phyloP scores from a whole-genome alignment of 495 filamentous ascomycete genomes.

The Podospora fimiseda region DNA sequence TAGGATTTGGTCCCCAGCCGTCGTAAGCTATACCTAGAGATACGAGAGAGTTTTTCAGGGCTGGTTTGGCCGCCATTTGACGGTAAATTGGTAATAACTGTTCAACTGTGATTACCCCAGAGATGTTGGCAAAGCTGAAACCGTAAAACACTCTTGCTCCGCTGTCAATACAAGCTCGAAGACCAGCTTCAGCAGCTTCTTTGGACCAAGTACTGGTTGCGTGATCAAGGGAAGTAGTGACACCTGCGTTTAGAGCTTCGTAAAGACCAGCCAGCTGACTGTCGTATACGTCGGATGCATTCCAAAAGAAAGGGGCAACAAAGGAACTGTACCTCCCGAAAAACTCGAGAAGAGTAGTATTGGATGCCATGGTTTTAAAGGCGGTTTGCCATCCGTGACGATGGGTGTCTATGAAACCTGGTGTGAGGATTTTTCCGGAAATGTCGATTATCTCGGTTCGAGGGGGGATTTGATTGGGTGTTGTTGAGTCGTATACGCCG shows the following conservation, averaged over 20 bases:
- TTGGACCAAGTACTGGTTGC: constrained; percentile 25
- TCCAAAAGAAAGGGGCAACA: constrained; percentile 14
- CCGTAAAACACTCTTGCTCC: constrained; percentile 35
- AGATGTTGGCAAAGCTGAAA: constrained; percentile 20
- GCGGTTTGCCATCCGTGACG: neutral
- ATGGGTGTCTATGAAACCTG: constrained; percentile 1
- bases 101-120: constrained; percentile 16
- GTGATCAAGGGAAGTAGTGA: constrained; percentile 27
- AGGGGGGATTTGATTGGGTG: constrained; percentile 1
- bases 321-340: constrained; percentile 12
- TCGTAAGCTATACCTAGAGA: constrained; percentile 35
- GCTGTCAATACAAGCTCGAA: constrained; percentile 32
- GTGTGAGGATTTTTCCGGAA: constrained; percentile 6
- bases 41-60: constrained; percentile 13
- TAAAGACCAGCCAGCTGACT: constrained; percentile 15
- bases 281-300: constrained; percentile 9
- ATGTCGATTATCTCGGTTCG: constrained; percentile 11
- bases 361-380: constrained; percentile 14
- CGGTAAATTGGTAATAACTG: constrained; percentile 28
- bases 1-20: constrained; percentile 16
- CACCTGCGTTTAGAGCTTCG: constrained; percentile 29
- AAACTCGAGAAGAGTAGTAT: constrained; percentile 12
- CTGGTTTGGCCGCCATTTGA: constrained; percentile 16
- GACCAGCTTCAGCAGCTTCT: constrained; percentile 25
- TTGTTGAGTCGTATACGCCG: constrained; percentile 7